Evolutionary conservation across 1,284 basidiomycete genomes (phyloP).

Genomic region (Cryptococcus jaspeensis): DNA sequence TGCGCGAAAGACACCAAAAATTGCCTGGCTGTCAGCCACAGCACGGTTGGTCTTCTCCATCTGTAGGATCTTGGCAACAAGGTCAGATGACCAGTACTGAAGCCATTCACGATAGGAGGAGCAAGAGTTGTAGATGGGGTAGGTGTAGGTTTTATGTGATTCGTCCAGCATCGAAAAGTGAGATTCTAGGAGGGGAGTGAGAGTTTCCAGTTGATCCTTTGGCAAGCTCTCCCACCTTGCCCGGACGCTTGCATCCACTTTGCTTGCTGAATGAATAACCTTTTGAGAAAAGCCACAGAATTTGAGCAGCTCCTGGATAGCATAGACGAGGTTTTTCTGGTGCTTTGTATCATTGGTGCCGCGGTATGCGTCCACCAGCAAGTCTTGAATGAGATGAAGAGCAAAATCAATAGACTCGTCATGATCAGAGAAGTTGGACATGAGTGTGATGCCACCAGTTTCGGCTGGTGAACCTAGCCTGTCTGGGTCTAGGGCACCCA

Average conservation of each 20-base stretch:
- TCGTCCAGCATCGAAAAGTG: conserved; percentile 56
- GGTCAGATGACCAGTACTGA: conserved; percentile 79
- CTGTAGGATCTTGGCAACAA: conserved; percentile 64
- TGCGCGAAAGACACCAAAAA: conserved; percentile 79
- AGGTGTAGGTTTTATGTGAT: conserved; percentile 49
- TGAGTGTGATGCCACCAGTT: conserved; percentile 69
- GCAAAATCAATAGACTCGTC: conserved; percentile 79
- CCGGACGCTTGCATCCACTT: conserved; percentile 65
- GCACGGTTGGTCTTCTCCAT: conserved; percentile 33
- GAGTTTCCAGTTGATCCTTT: conserved; percentile 80
- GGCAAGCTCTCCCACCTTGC: conserved; percentile 73
- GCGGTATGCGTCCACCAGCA: conserved; percentile 88
- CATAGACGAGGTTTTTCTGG: conserved; percentile 84
- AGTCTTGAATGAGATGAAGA: conserved; percentile 77
- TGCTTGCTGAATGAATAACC: conserved; percentile 47
- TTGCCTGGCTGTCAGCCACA: conserved; percentile 46
- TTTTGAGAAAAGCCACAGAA: conserved; percentile 80
- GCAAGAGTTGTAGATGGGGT: conserved; percentile 75
- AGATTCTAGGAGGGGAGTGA: conserved; percentile 81
- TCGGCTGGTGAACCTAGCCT: conserved; percentile 59
- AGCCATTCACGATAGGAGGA: conserved; percentile 94
- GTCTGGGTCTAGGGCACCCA: conserved; percentile 96
- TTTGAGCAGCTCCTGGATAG: conserved; percentile 86
- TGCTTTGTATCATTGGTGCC: conserved; percentile 92
- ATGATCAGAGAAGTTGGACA: conserved; percentile 79